These are phyloP conservation scores for Hibiscus trionum DNA, from an alignment of 345 rosid genomes.

Conservation along the genomic window DNA sequence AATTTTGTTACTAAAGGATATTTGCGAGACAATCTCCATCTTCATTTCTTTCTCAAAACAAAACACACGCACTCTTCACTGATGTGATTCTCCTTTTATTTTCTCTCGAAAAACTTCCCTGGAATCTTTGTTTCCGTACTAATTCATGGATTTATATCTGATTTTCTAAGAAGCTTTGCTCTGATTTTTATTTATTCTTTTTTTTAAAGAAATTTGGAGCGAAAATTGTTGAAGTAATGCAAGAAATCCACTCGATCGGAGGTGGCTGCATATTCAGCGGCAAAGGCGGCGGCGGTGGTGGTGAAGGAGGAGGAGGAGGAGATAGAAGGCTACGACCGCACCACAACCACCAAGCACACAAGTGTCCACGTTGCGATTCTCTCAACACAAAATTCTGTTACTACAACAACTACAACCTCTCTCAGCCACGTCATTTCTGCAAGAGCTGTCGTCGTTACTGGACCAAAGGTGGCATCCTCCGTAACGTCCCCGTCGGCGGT, in stretches of 20 bases:
- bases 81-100: background rate
- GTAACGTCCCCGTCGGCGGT: constrained; percentile 95
- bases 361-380: constrained; percentile 94
- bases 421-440: constrained; percentile 99
- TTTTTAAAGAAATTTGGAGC: background rate
- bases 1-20: constrained; percentile 16
- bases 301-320: constrained; percentile 15
- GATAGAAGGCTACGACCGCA: constrained; percentile 73
- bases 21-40: constrained; percentile 29
- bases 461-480: constrained; percentile 97
- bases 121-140: background rate
- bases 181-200: no score
- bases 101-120: background rate
- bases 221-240: constrained; percentile 33
- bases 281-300: no score
- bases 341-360: constrained; percentile 54
- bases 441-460: constrained; percentile 94
- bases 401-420: constrained; percentile 96
- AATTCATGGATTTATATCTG: no score
- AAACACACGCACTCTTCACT: background rate
- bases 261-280: constrained; percentile 32
- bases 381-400: constrained; percentile 92
- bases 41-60: background rate
- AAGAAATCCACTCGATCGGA: constrained; percentile 47
- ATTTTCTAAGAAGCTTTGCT: background rate